Conservation (phyloP, 164 flowering plant species). For the Chimonanthus salicifolius region DNA sequence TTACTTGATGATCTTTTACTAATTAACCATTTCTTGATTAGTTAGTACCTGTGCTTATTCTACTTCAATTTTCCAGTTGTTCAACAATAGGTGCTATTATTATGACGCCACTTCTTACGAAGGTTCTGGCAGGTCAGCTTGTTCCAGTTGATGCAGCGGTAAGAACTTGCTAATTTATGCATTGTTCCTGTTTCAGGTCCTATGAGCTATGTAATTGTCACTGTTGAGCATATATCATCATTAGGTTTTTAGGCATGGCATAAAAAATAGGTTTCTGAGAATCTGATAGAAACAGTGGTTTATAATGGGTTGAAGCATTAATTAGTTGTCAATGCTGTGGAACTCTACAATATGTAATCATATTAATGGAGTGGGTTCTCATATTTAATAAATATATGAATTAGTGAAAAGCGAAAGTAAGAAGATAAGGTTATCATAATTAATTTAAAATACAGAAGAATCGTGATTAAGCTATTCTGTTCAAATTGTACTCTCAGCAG, state of each 20-base stretch:
- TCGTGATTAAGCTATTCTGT: neutral
- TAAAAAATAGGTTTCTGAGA: neutral
- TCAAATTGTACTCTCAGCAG: neutral
- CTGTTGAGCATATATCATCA: neutral
- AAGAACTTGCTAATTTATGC: constrained; percentile 18
- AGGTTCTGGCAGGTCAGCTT: constrained; percentile 95
- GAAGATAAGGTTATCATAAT: neutral
- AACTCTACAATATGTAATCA: neutral
- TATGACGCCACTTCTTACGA: constrained; percentile 96
- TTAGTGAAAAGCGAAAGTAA: too few relatives aligned
- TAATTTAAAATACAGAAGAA: too few relatives aligned
- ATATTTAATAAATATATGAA: too few relatives aligned
- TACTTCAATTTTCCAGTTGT: constrained; percentile 45
- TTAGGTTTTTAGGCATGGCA: neutral
- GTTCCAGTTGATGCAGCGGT: constrained; percentile 99
- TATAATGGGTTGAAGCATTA: neutral
- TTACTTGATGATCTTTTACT: too few relatives aligned
- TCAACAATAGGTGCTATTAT: constrained; percentile 95
- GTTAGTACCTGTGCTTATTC: neutral
- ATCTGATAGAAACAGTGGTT: neutral
- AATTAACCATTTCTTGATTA: neutral
- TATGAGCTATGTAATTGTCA: neutral
- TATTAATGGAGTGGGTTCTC: neutral
- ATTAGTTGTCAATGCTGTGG: neutral
- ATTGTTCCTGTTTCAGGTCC: neutral